Evolutionary conservation across 179 eudicot species (phyloP).

Genomic region (Drosera spatulata): DNA sequence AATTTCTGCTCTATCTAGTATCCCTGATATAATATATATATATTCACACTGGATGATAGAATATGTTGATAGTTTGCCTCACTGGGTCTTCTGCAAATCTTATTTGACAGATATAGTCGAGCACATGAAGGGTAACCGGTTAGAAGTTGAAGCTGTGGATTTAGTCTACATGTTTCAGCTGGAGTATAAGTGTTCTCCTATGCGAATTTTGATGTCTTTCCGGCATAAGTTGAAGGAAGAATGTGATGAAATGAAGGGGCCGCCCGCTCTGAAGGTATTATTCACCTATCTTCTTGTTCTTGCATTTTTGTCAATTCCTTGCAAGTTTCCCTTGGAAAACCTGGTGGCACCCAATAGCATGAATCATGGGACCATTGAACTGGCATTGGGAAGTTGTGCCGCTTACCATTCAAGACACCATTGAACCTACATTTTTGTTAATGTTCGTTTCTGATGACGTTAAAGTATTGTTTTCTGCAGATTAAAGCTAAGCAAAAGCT

Average conservation of each 20-base stretch:
- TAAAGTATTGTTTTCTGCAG: constrained; percentile 17
- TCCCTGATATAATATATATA: too few relatives aligned
- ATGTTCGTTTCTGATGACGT: constrained; percentile 1
- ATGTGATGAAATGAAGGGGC: constrained; percentile 9
- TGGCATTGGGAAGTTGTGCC: too few relatives aligned
- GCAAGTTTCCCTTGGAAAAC: too few relatives aligned
- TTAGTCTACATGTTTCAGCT: constrained; percentile 29
- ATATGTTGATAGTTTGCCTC: too few relatives aligned
- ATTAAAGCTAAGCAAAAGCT: constrained; percentile 24
- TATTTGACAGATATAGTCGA: constrained; percentile 34
- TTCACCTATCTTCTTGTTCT: constrained; percentile 6
- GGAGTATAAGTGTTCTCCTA: constrained; percentile 28
- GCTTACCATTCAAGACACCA: too few relatives aligned
- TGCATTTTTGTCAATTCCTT: too few relatives aligned
- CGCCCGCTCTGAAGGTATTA: not conserved
- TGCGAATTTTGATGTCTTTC: constrained; percentile 23
- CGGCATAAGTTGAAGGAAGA: constrained; percentile 15
- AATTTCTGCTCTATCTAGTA: too few relatives aligned
- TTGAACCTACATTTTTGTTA: not conserved
- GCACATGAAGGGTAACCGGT: constrained; percentile 23
- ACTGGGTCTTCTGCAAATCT: not conserved
- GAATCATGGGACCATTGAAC: too few relatives aligned
- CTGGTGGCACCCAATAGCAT: too few relatives aligned
- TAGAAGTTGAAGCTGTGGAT: constrained; percentile 41
- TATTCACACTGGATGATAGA: too few relatives aligned